Base-by-base conservation (phyloP, 1,139 yeast genomes). In the Suhomyces bolitotheri region DNA sequence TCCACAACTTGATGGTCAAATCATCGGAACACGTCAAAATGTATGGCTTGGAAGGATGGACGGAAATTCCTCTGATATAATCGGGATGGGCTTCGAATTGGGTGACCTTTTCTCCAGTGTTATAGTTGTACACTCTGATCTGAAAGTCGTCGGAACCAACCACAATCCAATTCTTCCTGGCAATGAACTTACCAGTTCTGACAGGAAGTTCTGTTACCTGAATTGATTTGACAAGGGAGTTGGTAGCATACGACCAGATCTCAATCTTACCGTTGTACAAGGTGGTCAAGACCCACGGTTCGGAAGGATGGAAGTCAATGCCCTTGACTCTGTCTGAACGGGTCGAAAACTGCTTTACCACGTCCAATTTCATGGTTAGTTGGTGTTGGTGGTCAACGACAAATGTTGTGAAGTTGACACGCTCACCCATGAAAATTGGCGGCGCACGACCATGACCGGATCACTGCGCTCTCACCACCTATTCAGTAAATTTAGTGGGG, bases 71-170 rank as follows among this genome's bases (percentile, higher is more conserved):
- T 61, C 98, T 82, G 54, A 92, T 86, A 61, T 92, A 94, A 62
- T 94, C 98, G 5, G 96, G 96, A 57, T 92, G 98, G 5, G 97
- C 98, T 66, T 94, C 98, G 56, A 90, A 92, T 65, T 90, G 97
- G 30, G 86, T 76, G 44, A 94, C 77, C 61, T 88, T 89, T 62
- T 92, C 98, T 35, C 95, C 92, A 21, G 98, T 92, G 63, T 89
- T 88, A 70, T 88, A 89, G 62, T 92, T 92, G 71, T 81, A 92
- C 16, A 92, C 95, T 54, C 98, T 79, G 41, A 92, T 71, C 60
- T 85, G 92, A 73, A 84, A 90, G 64, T 92, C 99, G 60, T 92
- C 99, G 36, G 95, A 79, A 25, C 98, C 98, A 27, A 90, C 92
- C 43, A 90, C 85, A 56, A 94, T 81, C 98, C 98, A 94, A 67